A percentile compares a stretch with the other conserved stretches of the same genome.
Evolutionary conservation across 495 filamentous ascomycete genomes (phyloP).

Genomic region (Penicillium cataractarum): DNA sequence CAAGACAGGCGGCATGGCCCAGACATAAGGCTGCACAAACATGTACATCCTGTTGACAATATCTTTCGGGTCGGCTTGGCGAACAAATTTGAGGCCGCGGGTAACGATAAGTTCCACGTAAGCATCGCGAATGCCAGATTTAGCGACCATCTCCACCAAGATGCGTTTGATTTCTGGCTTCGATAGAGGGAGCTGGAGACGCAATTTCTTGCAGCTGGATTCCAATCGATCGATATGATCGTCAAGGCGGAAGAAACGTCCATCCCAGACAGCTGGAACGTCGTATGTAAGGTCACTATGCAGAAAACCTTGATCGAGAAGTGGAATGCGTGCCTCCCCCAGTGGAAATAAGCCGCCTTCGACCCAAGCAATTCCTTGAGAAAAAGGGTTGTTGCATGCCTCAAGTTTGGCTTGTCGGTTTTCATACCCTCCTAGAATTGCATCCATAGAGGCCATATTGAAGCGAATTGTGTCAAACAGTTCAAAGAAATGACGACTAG

Average conservation of each 20-base stretch:
- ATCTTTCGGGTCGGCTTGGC: conserved; percentile 28
- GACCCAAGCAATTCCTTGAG: conserved; percentile 42
- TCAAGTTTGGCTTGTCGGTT: conserved; percentile 29
- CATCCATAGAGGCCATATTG: no score
- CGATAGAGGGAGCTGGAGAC: conserved; percentile 37
- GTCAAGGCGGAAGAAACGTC: conserved; percentile 43
- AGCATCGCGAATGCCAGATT: conserved; percentile 42
- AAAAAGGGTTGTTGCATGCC: conserved; percentile 34
- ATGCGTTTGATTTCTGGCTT: conserved; percentile 34
- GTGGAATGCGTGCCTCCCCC: conserved; percentile 39
- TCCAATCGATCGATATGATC: conserved; percentile 41
- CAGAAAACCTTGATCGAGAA: conserved; percentile 46
- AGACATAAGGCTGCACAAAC: conserved; percentile 41
- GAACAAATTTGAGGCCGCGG: conserved; percentile 39
- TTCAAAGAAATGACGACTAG: no score
- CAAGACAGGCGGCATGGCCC: conserved; percentile 43
- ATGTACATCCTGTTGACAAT: conserved; percentile 41
- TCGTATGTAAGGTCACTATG: conserved; percentile 49
- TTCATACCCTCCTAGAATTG: conserved; percentile 14
- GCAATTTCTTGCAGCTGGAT: conserved; percentile 39
- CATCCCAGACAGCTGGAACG: conserved; percentile 46
- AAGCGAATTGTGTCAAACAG: no score
- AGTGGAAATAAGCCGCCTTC: conserved; percentile 36
- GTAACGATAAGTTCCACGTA: conserved; percentile 48
- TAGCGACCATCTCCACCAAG: conserved; percentile 39